These are phyloP conservation scores for Botrytis hyacinthi DNA, from an alignment of 2,329 filamentous ascomycete species.

Conservation along the genomic window DNA sequence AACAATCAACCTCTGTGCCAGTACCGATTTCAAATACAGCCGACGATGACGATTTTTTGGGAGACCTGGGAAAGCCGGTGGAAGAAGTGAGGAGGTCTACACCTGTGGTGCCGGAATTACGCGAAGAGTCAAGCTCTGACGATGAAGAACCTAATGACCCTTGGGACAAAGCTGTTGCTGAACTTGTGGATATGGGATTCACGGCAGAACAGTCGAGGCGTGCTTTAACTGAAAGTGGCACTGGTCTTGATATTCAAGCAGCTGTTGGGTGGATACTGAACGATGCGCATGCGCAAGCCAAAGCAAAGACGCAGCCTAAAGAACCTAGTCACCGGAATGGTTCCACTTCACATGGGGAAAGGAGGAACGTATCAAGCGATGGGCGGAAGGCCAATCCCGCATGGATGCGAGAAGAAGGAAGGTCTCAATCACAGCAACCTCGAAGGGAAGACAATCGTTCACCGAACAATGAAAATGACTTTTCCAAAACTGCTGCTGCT, in stretches of 20 bases:
- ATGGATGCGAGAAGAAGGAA: slow-evolving; percentile 60
- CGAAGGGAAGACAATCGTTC: slow-evolving; percentile 54
- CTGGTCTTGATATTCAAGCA: slow-evolving; percentile 76
- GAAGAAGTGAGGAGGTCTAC: slow-evolving; percentile 56
- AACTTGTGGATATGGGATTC: slow-evolving; percentile 94
- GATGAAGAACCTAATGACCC: slow-evolving; percentile 50
- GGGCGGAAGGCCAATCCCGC: slow-evolving; percentile 49
- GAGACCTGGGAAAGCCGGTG: slow-evolving; percentile 62
- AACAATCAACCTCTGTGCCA: slow-evolving; percentile 36
- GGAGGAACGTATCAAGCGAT: slow-evolving; percentile 31
- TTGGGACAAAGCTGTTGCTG: slow-evolving; percentile 77
- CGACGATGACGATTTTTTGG: slow-evolving; percentile 66
- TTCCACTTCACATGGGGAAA: slow-evolving; percentile 33
- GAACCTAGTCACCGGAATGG: slow-evolving; percentile 33
- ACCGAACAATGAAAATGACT: slow-evolving; percentile 63
- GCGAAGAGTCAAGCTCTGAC: slow-evolving; percentile 27
- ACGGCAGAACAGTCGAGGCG: slow-evolving; percentile 76
- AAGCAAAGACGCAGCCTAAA: slow-evolving; percentile 62
- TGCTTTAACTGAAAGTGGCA: slow-evolving; percentile 77
- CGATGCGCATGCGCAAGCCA: slow-evolving; percentile 82
- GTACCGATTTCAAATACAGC: slow-evolving; percentile 35
- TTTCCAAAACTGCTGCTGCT: slow-evolving; percentile 77
- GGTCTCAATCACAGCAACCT: slow-evolving; percentile 45
- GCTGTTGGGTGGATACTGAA: slow-evolving; percentile 80
- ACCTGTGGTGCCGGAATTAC: slow-evolving; percentile 35